These are phyloP conservation scores for Amoebophrya sp. DNA, from an alignment of 169 alveolate genomes.

Conservation along the genomic window DNA sequence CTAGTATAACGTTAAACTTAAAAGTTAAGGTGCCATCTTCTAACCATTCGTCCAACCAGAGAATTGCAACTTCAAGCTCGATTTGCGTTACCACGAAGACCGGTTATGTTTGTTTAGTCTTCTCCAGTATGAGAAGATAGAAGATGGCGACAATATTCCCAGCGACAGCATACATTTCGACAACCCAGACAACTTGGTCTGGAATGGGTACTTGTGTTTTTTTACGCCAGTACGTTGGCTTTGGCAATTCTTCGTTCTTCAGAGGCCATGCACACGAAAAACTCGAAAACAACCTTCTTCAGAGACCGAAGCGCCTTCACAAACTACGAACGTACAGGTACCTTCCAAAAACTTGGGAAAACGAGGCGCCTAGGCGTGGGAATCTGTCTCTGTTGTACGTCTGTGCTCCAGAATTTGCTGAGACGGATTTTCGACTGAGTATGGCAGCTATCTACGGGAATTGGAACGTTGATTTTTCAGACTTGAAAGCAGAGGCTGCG, in stretches of 20 bases:
- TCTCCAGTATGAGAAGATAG: not conserved
- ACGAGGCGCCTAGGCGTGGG: not conserved
- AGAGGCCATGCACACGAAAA: not conserved
- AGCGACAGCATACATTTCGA: not conserved
- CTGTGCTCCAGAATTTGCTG: not conserved
- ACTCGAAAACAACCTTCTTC: not conserved
- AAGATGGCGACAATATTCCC: not conserved
- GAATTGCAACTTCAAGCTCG: not conserved
- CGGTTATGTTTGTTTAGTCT: not conserved
- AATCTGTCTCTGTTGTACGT: not conserved
- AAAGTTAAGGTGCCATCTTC: not conserved
- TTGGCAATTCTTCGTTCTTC: not conserved
- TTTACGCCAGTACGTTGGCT: not conserved
- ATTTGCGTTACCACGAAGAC: slow-evolving; percentile 16
- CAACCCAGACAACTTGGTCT: not conserved
- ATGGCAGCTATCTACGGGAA: not conserved
- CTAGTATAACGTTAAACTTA: not conserved
- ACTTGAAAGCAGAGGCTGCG: too few species aligned
- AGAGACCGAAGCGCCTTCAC: not conserved
- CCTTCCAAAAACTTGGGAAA: not conserved
- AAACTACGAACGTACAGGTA: not conserved
- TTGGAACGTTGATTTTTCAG: not conserved
- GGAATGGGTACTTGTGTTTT: not conserved
- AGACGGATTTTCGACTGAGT: not conserved
- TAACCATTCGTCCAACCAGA: not conserved